Conservation (phyloP, 2,329 filamentous ascomycete genomes). For the Neofusicoccum umdonicola region DNA sequence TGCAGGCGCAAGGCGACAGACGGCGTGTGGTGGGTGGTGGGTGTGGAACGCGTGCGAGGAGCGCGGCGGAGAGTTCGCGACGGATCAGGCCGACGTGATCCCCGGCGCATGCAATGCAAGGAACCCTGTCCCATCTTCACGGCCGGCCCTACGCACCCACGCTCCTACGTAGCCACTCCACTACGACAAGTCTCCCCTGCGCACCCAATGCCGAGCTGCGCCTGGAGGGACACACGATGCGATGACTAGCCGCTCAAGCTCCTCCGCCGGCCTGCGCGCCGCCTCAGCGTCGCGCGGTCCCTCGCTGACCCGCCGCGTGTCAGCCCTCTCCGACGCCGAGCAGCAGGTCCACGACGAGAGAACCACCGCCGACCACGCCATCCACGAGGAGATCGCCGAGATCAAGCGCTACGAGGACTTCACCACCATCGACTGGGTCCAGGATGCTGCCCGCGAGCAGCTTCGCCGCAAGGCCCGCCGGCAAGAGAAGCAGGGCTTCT, state of each 20-base stretch:
- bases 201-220: constrained; percentile 13
- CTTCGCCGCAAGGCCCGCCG: constrained; percentile 73
- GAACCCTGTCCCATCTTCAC: not conserved
- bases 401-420: constrained; percentile 99
- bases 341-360: constrained; percentile 56
- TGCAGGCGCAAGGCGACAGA: not conserved
- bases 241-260: constrained; percentile 45
- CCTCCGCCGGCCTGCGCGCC: constrained; percentile 32
- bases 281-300: constrained; percentile 48
- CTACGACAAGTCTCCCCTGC: not conserved
- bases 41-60: constrained; percentile 1
- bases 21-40: not conserved
- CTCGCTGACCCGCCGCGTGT: constrained; percentile 67
- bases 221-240: constrained; percentile 31
- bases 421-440: constrained; percentile 98
- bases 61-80: constrained; percentile 8
- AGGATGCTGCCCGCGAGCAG: constrained; percentile 91
- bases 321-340: constrained; percentile 64
- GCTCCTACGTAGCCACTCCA: not conserved
- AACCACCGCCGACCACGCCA: constrained; percentile 63
- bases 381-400: constrained; percentile 93
- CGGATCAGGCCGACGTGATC: not conserved
- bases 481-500: constrained; percentile 68
- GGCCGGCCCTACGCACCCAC: not conserved
- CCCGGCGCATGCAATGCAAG: constrained; percentile 7